phyloP scores from a whole-genome alignment of 306 rosid species.

The Macrotyloma uniflorum region DNA sequence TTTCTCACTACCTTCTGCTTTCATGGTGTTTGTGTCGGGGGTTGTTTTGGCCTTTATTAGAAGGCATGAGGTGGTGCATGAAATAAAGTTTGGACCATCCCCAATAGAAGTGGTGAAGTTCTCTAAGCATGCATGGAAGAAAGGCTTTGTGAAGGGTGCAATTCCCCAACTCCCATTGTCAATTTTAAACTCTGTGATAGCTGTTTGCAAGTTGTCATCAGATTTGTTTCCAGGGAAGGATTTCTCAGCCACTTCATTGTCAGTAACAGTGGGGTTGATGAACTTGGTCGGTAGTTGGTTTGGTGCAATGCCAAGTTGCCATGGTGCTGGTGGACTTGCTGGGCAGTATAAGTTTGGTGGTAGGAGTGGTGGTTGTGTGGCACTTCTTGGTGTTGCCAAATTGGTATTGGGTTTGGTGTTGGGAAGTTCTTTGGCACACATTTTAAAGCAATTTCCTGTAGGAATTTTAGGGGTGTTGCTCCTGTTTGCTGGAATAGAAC shows the following conservation, averaged over 20 bases:
- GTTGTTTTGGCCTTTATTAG: slow-evolving; percentile 37
- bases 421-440: slow-evolving; percentile 39
- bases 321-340: slow-evolving; percentile 43
- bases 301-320: slow-evolving; percentile 41
- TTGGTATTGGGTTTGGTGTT: slow-evolving; percentile 36
- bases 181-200: slow-evolving; percentile 35
- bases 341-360: slow-evolving; percentile 45
- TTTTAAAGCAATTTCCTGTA: slow-evolving; percentile 32
- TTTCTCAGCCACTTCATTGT: slow-evolving; percentile 36
- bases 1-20: slow-evolving; percentile 46
- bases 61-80: slow-evolving; percentile 28
- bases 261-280: slow-evolving; percentile 45
- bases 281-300: slow-evolving; percentile 42
- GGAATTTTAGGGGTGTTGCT: slow-evolving; percentile 40
- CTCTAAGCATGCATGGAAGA: slow-evolving; percentile 34
- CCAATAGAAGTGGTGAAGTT: slow-evolving; percentile 34
- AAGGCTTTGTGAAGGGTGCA: slow-evolving; percentile 38
- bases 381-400: slow-evolving; percentile 26
- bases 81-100: slow-evolving; percentile 39
- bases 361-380: slow-evolving; percentile 41
- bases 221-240: slow-evolving; percentile 41
- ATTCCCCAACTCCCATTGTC: slow-evolving; percentile 41
- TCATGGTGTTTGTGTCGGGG: slow-evolving; percentile 36
- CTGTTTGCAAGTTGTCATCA: slow-evolving; percentile 40
- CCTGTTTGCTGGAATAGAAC: slow-evolving; percentile 41